phyloP scores from a whole-genome alignment of 164 flowering plant species.

The Vitis labrusca region DNA sequence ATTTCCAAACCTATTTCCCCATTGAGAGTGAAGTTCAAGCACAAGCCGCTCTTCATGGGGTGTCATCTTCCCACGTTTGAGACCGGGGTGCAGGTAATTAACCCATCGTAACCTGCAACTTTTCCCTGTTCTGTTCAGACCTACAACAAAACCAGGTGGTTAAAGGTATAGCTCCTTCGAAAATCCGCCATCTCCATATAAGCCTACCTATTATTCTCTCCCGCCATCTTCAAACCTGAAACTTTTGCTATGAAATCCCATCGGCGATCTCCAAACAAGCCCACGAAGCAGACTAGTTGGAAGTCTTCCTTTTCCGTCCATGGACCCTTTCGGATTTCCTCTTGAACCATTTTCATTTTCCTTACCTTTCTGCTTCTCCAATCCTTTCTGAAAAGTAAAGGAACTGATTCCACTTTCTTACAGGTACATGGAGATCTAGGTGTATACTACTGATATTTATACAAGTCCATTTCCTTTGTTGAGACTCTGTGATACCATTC shows the following conservation, averaged over 20 bases:
- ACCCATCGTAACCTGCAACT: constrained; percentile 99
- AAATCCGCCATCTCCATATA: constrained; percentile 34
- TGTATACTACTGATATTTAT: constrained; percentile 22
- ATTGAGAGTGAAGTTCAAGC: constrained; percentile 81
- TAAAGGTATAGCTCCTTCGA: constrained; percentile 34
- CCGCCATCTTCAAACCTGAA: constrained; percentile 99
- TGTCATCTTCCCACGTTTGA: constrained; percentile 88
- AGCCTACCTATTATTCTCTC: constrained; percentile 70
- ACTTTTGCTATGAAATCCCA: constrained; percentile 99
- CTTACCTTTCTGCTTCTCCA: constrained; percentile 5
- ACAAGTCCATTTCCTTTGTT: constrained; percentile 5
- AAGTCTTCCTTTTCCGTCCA: constrained; percentile 97
- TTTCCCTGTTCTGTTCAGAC: constrained; percentile 95
- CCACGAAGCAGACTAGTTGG: constrained; percentile 69
- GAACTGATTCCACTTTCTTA: constrained; percentile 6
- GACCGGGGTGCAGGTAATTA: constrained; percentile 92
- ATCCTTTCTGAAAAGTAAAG: neutral
- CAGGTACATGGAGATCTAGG: constrained; percentile 11
- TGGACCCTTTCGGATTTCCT: constrained; percentile 81
- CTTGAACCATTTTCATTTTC: constrained; percentile 41
- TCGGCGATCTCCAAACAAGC: constrained; percentile 85
- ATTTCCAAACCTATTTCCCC: constrained; percentile 88
- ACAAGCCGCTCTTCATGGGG: constrained; percentile 90
- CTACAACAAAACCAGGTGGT: constrained; percentile 63
- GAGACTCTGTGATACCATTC: neutral